Evolutionary conservation across 805 yeast genomes (phyloP).

Genomic region (Yamadazyma sp.): DNA sequence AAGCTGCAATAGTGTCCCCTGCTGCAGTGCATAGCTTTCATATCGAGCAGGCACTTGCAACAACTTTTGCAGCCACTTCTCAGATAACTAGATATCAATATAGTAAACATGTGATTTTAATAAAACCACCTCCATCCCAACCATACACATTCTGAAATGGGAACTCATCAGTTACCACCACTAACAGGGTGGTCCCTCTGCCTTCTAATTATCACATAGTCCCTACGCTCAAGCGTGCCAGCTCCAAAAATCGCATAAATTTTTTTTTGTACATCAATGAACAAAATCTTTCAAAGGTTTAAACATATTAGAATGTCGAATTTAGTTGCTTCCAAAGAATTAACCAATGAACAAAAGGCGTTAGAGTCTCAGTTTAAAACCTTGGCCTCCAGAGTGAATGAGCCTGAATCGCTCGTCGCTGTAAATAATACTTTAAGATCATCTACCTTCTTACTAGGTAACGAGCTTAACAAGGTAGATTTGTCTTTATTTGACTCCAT

Average conservation of each 20-base stretch:
- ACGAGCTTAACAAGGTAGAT: conserved; percentile 69
- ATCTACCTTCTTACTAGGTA: conserved; percentile 70
- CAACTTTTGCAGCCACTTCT: too few relatives aligned
- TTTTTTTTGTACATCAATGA: conserved; percentile 8
- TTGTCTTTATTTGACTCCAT: conserved; percentile 64
- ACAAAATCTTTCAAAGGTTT: conserved; percentile 8
- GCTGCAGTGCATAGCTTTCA: too few relatives aligned
- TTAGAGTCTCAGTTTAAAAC: conserved; percentile 78
- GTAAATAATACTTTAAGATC: conserved; percentile 71
- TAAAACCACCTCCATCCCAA: too few relatives aligned
- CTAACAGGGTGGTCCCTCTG: too few relatives aligned
- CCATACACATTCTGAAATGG: too few relatives aligned
- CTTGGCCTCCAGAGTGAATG: conserved; percentile 56
- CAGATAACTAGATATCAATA: too few relatives aligned
- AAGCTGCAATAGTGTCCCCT: too few relatives aligned
- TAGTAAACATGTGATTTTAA: too few relatives aligned
- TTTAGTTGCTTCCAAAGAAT: conserved; percentile 10
- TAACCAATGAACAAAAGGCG: conserved; percentile 57
- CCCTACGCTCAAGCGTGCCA: conserved; percentile 6
- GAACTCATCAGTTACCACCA: too few relatives aligned
- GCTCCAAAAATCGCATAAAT: conserved; percentile 5
- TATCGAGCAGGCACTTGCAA: too few relatives aligned
- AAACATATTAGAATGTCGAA: conserved; percentile 8
- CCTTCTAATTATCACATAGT: too few relatives aligned
- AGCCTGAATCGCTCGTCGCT: conserved; percentile 42